Evolutionary conservation across 169 alveolate species (phyloP).

Genomic region (Plasmodium knowlesi): DNA sequence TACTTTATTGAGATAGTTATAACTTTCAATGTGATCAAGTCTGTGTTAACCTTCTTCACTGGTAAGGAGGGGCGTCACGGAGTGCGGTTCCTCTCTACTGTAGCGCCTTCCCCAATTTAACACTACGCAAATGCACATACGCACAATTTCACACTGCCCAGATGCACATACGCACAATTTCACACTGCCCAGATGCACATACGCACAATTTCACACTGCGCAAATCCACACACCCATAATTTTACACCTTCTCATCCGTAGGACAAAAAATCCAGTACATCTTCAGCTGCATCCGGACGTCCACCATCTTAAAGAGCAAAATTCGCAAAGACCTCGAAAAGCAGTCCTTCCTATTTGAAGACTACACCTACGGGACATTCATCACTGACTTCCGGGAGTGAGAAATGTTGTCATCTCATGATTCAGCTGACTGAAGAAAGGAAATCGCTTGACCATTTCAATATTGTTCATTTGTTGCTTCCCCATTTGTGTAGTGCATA

Average conservation of each 20-base stretch:
- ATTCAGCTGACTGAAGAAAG: background rate
- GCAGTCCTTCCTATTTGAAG: slow-evolving; percentile 72
- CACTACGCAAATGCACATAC: too few species aligned
- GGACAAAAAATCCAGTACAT: slow-evolving; percentile 68
- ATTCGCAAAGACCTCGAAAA: slow-evolving; percentile 64
- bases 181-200: background rate
- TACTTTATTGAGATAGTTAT: slow-evolving; percentile 46
- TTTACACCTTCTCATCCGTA: background rate
- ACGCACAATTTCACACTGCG: too few species aligned
- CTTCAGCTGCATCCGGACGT: slow-evolving; percentile 57
- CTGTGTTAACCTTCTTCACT: slow-evolving; percentile 61
- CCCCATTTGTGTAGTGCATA: background rate
- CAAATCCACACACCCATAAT: background rate
- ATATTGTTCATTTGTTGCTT: background rate
- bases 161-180: too few species aligned
- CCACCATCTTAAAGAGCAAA: slow-evolving; percentile 64
- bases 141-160: too few species aligned
- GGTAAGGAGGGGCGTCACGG: slow-evolving; percentile 2
- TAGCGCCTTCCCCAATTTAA: background rate
- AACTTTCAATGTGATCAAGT: slow-evolving; percentile 32
- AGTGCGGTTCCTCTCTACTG: background rate
- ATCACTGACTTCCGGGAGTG: slow-evolving; percentile 11
- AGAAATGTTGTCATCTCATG: background rate
- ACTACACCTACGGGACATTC: slow-evolving; percentile 66
- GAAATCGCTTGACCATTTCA: background rate